Conservation (phyloP, 352 stramenopile genomes). For the Phytophthora fragariae region DNA sequence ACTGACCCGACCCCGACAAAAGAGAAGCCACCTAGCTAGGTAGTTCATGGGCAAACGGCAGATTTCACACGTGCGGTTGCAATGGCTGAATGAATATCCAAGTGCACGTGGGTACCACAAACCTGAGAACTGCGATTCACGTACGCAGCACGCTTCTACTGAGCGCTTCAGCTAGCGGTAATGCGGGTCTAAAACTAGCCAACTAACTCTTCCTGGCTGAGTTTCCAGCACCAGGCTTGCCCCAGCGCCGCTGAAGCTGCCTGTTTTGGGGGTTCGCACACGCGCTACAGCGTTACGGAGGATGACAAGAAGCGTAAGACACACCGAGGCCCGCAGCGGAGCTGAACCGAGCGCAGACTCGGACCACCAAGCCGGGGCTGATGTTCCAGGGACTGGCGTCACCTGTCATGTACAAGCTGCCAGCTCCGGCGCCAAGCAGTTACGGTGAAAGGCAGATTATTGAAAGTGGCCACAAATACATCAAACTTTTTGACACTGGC, state of each 20-base stretch:
- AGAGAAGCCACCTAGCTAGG: neutral
- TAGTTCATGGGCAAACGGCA: neutral
- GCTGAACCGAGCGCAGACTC: conserved; percentile 3
- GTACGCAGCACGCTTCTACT: neutral
- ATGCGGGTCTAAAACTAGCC: neutral
- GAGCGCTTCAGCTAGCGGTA: neutral
- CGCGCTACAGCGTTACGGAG: conserved; percentile 7
- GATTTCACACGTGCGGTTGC: neutral
- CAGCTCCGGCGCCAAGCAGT: conserved; percentile 4
- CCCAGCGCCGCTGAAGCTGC: conserved; percentile 1
- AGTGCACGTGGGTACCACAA: conserved; percentile 3
- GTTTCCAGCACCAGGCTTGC: neutral
- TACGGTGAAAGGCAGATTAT: neutral
- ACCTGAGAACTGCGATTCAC: neutral
- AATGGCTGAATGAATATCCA: conserved; percentile 13
- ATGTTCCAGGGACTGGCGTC: neutral
- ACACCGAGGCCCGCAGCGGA: conserved; percentile 12
- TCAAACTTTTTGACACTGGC: too few species aligned
- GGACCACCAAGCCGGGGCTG: neutral
- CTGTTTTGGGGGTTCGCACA: conserved; percentile 6
- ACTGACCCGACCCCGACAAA: too few species aligned
- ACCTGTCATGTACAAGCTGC: conserved; percentile 5
- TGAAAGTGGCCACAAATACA: too few species aligned
- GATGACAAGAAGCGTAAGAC: conserved; percentile 6
- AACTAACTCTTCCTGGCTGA: neutral